Conservation (phyloP, 2,329 filamentous ascomycete genomes). For the Calcarisporium arbuscula region DNA sequence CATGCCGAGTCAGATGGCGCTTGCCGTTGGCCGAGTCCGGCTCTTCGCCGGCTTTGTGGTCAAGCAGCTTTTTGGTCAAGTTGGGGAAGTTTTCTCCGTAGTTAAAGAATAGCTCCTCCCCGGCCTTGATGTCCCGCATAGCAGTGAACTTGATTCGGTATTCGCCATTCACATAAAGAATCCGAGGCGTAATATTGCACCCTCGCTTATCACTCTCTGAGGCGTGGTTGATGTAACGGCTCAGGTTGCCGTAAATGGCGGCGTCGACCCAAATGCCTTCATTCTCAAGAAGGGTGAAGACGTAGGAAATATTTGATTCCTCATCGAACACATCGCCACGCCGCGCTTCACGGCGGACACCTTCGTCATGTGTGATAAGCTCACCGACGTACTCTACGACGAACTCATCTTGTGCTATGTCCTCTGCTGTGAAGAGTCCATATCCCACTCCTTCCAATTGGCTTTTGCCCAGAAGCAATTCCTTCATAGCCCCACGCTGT, state of each 20-base stretch:
- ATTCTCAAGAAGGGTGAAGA: conserved; percentile 53
- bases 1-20: conserved; percentile 12
- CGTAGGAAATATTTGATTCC: conserved; percentile 56
- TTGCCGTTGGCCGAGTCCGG: conserved; percentile 17
- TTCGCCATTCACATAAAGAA: conserved; percentile 68
- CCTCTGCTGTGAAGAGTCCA: conserved; percentile 66
- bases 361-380: conserved; percentile 63
- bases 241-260: conserved; percentile 71
- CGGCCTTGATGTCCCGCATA: conserved; percentile 56
- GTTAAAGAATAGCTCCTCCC: conserved; percentile 76
- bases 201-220: conserved; percentile 42
- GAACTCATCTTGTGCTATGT: conserved; percentile 62
- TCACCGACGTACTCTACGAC: conserved; percentile 79
- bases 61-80: conserved; percentile 39
- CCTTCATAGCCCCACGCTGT: conserved; percentile 60
- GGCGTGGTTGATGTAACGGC: conserved; percentile 78
- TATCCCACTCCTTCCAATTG: conserved; percentile 64
- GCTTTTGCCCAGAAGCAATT: conserved; percentile 63
- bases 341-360: conserved; percentile 58
- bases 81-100: conserved; percentile 67
- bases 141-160: conserved; percentile 72
- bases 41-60: conserved; percentile 28
- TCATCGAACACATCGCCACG: conserved; percentile 56
- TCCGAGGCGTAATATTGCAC: conserved; percentile 58
- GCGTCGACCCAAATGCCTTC: conserved; percentile 66